phyloP scores from a whole-genome alignment of 1,139 yeast genomes.

The Magnusiomyces suaveolens region DNA sequence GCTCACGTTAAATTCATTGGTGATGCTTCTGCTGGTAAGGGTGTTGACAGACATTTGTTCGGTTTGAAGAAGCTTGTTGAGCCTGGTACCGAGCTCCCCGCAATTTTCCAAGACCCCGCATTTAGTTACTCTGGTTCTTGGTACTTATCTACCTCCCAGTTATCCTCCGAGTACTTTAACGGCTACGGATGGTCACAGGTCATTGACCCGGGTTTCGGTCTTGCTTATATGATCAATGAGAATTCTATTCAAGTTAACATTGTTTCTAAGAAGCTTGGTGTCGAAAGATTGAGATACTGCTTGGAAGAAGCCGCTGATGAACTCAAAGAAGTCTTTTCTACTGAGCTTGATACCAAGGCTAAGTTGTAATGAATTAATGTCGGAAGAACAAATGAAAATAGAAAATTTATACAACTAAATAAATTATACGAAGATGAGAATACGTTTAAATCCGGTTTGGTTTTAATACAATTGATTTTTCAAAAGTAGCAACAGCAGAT shows the following conservation, averaged over 20 bases:
- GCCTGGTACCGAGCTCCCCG: constrained; percentile 56
- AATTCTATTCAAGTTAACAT: constrained; percentile 83
- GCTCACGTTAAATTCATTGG: constrained; percentile 68
- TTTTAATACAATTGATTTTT: too few species aligned
- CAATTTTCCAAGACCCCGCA: constrained; percentile 68
- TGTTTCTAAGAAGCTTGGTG: constrained; percentile 64
- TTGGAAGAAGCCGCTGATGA: constrained; percentile 76
- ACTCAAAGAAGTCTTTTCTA: constrained; percentile 52
- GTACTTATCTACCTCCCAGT: constrained; percentile 83
- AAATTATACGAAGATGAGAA: too few species aligned
- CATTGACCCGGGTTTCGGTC: constrained; percentile 85
- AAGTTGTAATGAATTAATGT: constrained; percentile 30
- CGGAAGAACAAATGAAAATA: too few species aligned
- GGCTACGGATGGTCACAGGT: constrained; percentile 98
- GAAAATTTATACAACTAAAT: too few species aligned
- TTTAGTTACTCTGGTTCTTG: constrained; percentile 69
- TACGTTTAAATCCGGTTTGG: too few species aligned
- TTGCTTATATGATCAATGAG: constrained; percentile 85
- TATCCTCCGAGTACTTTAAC: constrained; percentile 78
- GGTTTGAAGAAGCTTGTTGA: constrained; percentile 71
- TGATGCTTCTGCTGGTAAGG: constrained; percentile 76
- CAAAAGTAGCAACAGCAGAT: too few species aligned
- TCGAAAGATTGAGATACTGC: constrained; percentile 58
- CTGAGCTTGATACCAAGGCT: constrained; percentile 28
- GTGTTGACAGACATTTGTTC: constrained; percentile 88